phyloP scores from a whole-genome alignment of 805 yeast genomes.

The Candida namnaoensis region DNA sequence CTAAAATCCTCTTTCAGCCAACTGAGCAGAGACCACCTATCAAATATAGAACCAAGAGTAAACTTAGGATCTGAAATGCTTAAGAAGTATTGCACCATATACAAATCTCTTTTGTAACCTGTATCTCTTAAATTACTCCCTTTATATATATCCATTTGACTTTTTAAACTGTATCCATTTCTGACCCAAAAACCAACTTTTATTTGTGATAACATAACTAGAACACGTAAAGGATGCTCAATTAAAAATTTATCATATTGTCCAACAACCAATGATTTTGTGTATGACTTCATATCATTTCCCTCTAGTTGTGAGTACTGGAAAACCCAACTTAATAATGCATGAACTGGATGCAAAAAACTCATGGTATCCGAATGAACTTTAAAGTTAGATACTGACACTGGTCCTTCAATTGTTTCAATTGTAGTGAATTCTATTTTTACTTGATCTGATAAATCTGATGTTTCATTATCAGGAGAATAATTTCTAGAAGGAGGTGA shows the following conservation, averaged over 20 bases:
- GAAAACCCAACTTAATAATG: conserved; percentile 62
- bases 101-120: conserved; percentile 75
- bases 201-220: conserved; percentile 76
- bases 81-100: conserved; percentile 53
- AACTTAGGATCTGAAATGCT: conserved; percentile 48
- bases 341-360: conserved; percentile 74
- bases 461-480: too few species aligned
- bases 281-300: neutral
- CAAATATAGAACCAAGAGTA: conserved; percentile 47
- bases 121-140: conserved; percentile 74
- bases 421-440: neutral
- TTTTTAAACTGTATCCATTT: conserved; percentile 75
- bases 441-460: too few species aligned
- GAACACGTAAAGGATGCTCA: conserved; percentile 70
- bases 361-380: conserved; percentile 46
- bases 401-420: conserved; percentile 14
- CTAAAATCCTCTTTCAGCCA: conserved; percentile 41
- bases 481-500: too few species aligned
- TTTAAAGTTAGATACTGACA: conserved; percentile 26
- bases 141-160: conserved; percentile 73
- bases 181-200: conserved; percentile 91
- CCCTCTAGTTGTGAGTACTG: conserved; percentile 32
- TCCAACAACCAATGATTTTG: conserved; percentile 2
- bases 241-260: conserved; percentile 24
- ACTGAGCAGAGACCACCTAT: conserved; percentile 58